These are phyloP conservation scores for Discostella pseudostelligera DNA, from an alignment of 108 stramenopile species.

Conservation along the genomic window DNA sequence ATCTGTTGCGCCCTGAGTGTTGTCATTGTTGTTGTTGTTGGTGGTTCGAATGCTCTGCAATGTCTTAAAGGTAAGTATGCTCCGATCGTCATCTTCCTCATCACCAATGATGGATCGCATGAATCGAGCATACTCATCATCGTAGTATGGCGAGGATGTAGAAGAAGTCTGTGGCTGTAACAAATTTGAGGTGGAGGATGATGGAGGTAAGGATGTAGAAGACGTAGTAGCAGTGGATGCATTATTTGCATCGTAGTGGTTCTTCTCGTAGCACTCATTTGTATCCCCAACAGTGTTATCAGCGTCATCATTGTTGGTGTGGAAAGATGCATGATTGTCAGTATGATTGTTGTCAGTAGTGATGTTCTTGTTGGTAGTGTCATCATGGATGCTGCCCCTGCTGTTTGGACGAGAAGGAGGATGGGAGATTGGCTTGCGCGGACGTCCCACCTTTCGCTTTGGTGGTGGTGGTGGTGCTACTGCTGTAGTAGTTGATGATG, in stretches of 20 bases:
- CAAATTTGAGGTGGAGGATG: not conserved
- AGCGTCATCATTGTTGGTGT: not conserved
- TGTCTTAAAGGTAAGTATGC: constrained; percentile 27
- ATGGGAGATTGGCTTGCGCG: not conserved
- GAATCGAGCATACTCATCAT: constrained; percentile 40
- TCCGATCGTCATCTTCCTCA: constrained; percentile 15
- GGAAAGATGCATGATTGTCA: not conserved
- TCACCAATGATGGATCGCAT: constrained; percentile 41
- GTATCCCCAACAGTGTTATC: too few relatives aligned
- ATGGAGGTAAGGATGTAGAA: not conserved
- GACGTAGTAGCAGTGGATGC: not conserved
- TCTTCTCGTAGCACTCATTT: too few relatives aligned
- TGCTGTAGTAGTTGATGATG: not conserved
- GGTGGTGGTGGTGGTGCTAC: not conserved
- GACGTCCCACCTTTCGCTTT: constrained; percentile 9
- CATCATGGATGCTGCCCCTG: not conserved
- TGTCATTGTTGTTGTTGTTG: not conserved
- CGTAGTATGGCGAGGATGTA: constrained; percentile 5
- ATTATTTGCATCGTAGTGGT: not conserved
- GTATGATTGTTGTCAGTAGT: not conserved
- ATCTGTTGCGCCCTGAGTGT: not conserved
- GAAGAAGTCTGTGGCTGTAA: not conserved
- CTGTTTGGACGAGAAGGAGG: not conserved
- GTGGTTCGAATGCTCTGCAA: constrained; percentile 7
- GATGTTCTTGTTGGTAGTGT: not conserved